Base-by-base conservation (phyloP, 2,329 filamentous ascomycete species). In the Paecilomyces formosus region DNA sequence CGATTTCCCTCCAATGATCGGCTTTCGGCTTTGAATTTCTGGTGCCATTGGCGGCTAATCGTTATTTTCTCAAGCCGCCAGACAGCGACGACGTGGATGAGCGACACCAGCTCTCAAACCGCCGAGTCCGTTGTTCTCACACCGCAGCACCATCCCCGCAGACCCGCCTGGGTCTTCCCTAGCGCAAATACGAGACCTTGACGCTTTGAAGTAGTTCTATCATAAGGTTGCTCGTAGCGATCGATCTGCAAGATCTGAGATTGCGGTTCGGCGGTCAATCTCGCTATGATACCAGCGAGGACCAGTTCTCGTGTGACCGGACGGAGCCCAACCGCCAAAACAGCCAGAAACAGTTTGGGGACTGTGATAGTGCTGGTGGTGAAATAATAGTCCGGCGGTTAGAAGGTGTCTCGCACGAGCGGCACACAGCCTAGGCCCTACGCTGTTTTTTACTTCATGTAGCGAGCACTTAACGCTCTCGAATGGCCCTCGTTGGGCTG, bases 21-120 rank as follows among this genome's bases (percentile, higher is more conserved):
- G 18, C 15, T 24, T 24, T 28, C 26, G 50, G 22, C 50, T 12
- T 35, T 56, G 54, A 53, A 58, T 55, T 64, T 66, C 50, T 39
- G 24, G 28, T 55, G 61, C 62, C 56, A 63, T 62, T 59, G 61
- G 64, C 64, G 62, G 62, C 60, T 64, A 63, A 54, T 49, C 50
- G 52, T 55, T 59, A 65, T 64, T 61, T 55, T 53, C 52, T 60
- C 22, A 58, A 39, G 55, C 59, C 39, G 15, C 15, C 39, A 45
- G 18, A 45, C 13, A 39, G 15, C 39, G 39, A 18, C 39, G 39
- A 45, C 39, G 39, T 45, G 39, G 35, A 39, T 39, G 35, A 39
- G 39, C 39, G 39, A 45, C n/a, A 18, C 9, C 15, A 18, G n/a
- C 15, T 45, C 35, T 8, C 13, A 31, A 31, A 31, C 30, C 30